phyloP scores from a whole-genome alignment of 768 basidiomycete genomes.

The Boletus tomentosulus region DNA sequence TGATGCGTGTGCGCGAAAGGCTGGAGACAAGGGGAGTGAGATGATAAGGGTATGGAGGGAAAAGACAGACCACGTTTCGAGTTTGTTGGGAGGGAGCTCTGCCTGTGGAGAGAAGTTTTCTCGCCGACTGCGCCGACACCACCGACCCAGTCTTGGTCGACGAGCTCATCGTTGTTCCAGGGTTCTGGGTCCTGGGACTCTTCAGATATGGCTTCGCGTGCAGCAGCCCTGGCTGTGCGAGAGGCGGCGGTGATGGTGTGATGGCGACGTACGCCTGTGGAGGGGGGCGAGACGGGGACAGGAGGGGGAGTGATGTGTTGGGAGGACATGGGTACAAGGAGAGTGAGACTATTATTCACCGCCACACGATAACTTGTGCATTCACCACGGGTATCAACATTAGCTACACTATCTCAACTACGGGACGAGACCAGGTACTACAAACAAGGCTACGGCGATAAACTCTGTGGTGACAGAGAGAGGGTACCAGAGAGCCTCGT shows the following conservation, averaged over 20 bases:
- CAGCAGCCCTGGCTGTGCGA: slow-evolving; percentile 53
- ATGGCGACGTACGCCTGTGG: slow-evolving; percentile 65
- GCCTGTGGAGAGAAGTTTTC: slow-evolving; percentile 74
- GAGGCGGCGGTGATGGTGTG: slow-evolving; percentile 80
- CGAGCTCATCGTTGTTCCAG: slow-evolving; percentile 74
- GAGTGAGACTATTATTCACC: slow-evolving; percentile 7
- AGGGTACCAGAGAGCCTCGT: slow-evolving; percentile 32
- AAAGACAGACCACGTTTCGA: slow-evolving; percentile 64
- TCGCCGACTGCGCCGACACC: slow-evolving; percentile 81
- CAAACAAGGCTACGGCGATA: slow-evolving; percentile 27
- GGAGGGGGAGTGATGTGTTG: slow-evolving; percentile 42
- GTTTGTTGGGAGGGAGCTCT: slow-evolving; percentile 75
- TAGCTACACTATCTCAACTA: no score
- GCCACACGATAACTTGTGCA: no score
- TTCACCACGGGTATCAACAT: no score
- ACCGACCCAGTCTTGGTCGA: slow-evolving; percentile 78
- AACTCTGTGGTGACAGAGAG: slow-evolving; percentile 30
- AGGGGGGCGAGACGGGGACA: slow-evolving; percentile 33
- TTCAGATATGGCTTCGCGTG: slow-evolving; percentile 65
- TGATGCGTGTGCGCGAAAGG: slow-evolving; percentile 47
- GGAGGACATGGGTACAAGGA: slow-evolving; percentile 31
- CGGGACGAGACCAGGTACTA: slow-evolving; percentile 24
- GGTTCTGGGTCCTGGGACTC: slow-evolving; percentile 54
- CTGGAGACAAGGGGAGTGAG: slow-evolving; percentile 29
- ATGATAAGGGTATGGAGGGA: neutral